These are phyloP conservation scores for Apostasia ramifera DNA, from an alignment of 106 monocot genomes.

Conservation along the genomic window DNA sequence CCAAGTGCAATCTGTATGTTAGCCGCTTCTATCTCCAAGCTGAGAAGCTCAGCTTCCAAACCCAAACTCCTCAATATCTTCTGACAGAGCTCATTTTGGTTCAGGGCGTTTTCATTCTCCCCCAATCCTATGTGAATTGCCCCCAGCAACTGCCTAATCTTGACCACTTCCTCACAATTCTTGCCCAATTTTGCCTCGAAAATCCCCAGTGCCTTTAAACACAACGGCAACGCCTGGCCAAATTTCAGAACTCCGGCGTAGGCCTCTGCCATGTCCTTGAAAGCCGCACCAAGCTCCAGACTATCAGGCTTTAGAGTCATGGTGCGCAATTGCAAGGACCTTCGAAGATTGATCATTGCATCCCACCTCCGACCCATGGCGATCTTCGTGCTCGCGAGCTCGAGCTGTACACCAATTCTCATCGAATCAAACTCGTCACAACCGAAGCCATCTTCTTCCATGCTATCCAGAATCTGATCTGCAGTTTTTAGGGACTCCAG, in stretches of 20 bases:
- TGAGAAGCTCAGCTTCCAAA: constrained; percentile 35
- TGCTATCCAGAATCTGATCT: constrained; percentile 24
- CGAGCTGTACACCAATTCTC: constrained; percentile 33
- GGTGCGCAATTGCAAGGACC: constrained; percentile 47
- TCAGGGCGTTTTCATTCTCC: constrained; percentile 61
- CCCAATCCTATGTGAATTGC: constrained; percentile 61
- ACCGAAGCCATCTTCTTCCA: constrained; percentile 21
- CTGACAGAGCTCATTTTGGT: constrained; percentile 56
- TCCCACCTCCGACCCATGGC: constrained; percentile 63
- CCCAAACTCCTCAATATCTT: constrained; percentile 37
- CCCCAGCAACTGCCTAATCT: constrained; percentile 49
- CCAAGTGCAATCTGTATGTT: constrained; percentile 64
- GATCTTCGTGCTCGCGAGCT: constrained; percentile 64
- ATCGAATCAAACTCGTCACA: constrained; percentile 32
- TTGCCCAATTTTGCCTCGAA: constrained; percentile 31
- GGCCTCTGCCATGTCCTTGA: constrained; percentile 63
- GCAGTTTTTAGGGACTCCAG: constrained; percentile 66
- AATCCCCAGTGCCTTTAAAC: constrained; percentile 56
- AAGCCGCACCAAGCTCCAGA: constrained; percentile 33
- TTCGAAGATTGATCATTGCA: constrained; percentile 42
- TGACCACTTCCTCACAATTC: constrained; percentile 56
- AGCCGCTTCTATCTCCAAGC: constrained; percentile 61
- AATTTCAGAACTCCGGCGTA: constrained; percentile 51
- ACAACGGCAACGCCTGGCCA: constrained; percentile 54
- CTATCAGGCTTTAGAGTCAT: constrained; percentile 35